phyloP scores from a whole-genome alignment of 139 green algal genomes.

The Tetraselmis chui region DNA sequence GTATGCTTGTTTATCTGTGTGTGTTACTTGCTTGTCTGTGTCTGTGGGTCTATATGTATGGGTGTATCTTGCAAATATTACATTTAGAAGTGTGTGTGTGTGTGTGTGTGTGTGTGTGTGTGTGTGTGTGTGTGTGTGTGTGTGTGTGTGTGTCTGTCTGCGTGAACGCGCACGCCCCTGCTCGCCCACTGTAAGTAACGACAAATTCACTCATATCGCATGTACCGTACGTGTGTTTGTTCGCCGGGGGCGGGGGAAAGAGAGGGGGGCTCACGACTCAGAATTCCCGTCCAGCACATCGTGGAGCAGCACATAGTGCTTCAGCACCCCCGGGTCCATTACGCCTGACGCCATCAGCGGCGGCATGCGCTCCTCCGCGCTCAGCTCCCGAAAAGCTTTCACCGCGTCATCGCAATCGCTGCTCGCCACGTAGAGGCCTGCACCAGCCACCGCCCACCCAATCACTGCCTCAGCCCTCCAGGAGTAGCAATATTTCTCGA shows the following conservation, averaged over 20 bases:
- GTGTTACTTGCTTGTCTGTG: no score
- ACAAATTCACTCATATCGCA: no score
- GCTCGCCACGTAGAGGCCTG: background rate
- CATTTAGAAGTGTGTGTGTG: no score
- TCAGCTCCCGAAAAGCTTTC: constrained; percentile 40
- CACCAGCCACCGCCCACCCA: no score
- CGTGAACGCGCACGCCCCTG: background rate
- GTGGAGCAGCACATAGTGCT: constrained; percentile 64
- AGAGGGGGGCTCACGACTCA: background rate
- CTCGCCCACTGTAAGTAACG: background rate
- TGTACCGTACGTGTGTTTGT: background rate
- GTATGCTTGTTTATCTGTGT: no score
- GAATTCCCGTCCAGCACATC: constrained; percentile 24
- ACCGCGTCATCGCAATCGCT: constrained; percentile 26
- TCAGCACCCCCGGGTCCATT: constrained; percentile 39
- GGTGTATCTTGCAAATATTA: no score
- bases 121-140: background rate
- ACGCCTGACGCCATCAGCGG: constrained; percentile 42
- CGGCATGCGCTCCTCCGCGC: constrained; percentile 16
- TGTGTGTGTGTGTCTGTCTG: background rate
- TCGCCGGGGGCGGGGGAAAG: background rate
- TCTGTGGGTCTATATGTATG: no score
- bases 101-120: no score
- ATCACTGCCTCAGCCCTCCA: no score
- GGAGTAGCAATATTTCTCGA: no score